Conservation (phyloP, 1,284 basidiomycete species). For the Moesziomyces sp. region DNA sequence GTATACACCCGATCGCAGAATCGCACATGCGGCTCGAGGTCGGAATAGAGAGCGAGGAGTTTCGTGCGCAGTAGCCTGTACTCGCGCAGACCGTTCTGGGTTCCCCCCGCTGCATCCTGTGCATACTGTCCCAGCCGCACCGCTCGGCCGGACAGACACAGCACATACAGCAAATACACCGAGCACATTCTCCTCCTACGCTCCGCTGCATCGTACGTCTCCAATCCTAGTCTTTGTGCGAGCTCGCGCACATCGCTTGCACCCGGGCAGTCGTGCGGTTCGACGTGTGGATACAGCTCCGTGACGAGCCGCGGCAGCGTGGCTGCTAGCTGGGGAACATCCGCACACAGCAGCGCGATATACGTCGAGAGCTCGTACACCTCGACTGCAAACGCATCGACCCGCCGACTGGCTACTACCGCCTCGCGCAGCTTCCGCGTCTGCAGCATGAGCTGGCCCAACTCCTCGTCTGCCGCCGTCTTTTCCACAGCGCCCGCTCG, state of each 20-base stretch:
- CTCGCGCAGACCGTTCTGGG: conserved; percentile 13
- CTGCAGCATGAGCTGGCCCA: conserved; percentile 33
- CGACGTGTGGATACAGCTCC: conserved; percentile 18
- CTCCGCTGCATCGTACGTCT: background rate
- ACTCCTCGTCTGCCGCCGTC: conserved; percentile 18
- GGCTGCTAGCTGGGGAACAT: conserved; percentile 24
- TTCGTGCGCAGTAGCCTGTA: conserved; percentile 2
- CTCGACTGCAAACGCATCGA: conserved; percentile 37
- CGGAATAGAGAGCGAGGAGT: background rate
- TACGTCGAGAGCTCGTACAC: conserved; percentile 33
- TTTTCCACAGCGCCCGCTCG: background rate
- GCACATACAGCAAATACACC: conserved; percentile 22
- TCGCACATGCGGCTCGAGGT: background rate
- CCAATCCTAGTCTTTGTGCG: background rate
- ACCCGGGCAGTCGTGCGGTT: background rate
- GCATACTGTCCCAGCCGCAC: conserved; percentile 32
- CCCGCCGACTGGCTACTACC: conserved; percentile 20
- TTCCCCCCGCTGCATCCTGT: background rate
- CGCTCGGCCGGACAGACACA: conserved; percentile 31
- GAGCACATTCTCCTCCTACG: conserved; percentile 5
- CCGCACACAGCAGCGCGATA: conserved; percentile 19
- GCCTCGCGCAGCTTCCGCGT: conserved; percentile 46
- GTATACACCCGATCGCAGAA: conserved; percentile 24
- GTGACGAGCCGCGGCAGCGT: conserved; percentile 29
- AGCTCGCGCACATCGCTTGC: background rate